Evolutionary conservation across 192 early-diverging fungal species (phyloP).

Genomic region (Podila epicladia): DNA sequence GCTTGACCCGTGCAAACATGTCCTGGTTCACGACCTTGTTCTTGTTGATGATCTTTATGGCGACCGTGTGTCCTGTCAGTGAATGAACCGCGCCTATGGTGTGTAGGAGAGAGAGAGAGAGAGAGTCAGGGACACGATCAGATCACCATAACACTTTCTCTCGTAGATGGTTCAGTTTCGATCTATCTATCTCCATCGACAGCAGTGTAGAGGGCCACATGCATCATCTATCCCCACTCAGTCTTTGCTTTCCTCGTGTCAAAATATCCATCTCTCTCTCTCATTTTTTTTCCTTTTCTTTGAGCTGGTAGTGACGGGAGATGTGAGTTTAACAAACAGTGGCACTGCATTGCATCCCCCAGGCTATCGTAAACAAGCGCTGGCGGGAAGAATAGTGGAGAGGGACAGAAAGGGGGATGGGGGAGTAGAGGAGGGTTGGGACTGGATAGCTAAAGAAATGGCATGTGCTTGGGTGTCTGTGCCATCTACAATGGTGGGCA

Average conservation of each 20-base stretch:
- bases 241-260: too few species aligned
- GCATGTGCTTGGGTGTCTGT: slow-evolving; percentile 48
- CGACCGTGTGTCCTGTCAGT: slow-evolving; percentile 95
- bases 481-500: slow-evolving; percentile 5
- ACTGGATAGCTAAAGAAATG: slow-evolving; percentile 7
- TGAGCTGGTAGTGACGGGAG: too few species aligned
- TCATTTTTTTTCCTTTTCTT: too few species aligned
- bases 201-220: too few species aligned
- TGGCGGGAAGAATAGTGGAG: neutral
- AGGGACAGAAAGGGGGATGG: neutral
- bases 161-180: neutral
- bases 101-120: neutral
- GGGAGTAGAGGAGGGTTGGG: neutral
- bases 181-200: neutral
- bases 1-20: slow-evolving; percentile 94
- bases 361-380: neutral
- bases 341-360: neutral
- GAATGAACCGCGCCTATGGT: slow-evolving; percentile 92
- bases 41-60: slow-evolving; percentile 95
- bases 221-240: too few species aligned
- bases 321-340: neutral
- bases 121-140: neutral
- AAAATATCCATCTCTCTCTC: too few species aligned
- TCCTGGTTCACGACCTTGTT: slow-evolving; percentile 93
- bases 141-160: neutral